phyloP scores from a whole-genome alignment of 192 early-diverging fungal species.

The Entomortierella parvispora region DNA sequence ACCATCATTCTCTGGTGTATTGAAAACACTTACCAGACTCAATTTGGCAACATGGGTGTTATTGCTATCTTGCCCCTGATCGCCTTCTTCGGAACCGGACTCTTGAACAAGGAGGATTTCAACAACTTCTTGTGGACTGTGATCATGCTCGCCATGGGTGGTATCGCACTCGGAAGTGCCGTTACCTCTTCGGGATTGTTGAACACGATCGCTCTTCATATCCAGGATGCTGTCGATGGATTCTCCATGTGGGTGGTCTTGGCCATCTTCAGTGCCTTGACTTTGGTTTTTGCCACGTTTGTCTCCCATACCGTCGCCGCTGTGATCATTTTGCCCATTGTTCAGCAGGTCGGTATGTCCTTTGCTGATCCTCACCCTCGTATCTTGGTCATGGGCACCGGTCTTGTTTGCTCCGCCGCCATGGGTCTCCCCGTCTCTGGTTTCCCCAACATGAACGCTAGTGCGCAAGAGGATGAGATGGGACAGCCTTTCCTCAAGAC shows the following conservation, averaged over 20 bases:
- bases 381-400: conserved; percentile 77
- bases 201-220: conserved; percentile 63
- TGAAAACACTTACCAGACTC: conserved; percentile 61
- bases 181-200: conserved; percentile 79
- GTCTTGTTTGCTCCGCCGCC: conserved; percentile 67
- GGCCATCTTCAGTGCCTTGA: conserved; percentile 67
- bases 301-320: conserved; percentile 85
- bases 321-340: conserved; percentile 76
- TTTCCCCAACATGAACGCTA: conserved; percentile 84
- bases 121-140: conserved; percentile 73
- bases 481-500: conserved; percentile 73
- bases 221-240: conserved; percentile 62
- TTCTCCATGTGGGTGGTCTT: conserved; percentile 65
- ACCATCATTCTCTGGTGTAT: conserved; percentile 82
- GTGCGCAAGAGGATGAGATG: conserved; percentile 70
- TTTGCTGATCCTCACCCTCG: conserved; percentile 75
- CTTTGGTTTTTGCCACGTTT: conserved; percentile 76
- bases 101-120: conserved; percentile 80
- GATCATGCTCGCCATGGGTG: conserved; percentile 77
- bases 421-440: conserved; percentile 84
- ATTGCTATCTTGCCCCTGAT: conserved; percentile 79
- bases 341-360: conserved; percentile 70
- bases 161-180: conserved; percentile 78
- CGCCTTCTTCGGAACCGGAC: conserved; percentile 75
- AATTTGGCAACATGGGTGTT: conserved; percentile 78